Evolutionary conservation across 805 yeast genomes (phyloP).

Genomic region (Millerago galiae): DNA sequence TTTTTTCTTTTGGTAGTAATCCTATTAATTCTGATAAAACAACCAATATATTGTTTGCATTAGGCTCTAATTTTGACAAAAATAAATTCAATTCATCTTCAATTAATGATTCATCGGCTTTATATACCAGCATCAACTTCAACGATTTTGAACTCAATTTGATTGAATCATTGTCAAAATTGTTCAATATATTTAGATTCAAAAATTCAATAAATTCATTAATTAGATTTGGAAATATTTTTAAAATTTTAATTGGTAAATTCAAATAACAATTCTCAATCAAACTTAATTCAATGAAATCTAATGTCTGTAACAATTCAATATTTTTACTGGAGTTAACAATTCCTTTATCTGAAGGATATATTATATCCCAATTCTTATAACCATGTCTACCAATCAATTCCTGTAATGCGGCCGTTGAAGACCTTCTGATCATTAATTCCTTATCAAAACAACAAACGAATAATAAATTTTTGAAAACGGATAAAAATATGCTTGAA

Average conservation of each 20-base stretch:
- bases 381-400: constrained; percentile 69
- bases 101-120: not conserved
- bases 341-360: constrained; percentile 13
- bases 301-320: constrained; percentile 52
- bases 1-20: not conserved
- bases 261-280: constrained; percentile 33
- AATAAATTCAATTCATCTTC: constrained; percentile 3
- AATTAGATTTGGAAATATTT: constrained; percentile 19
- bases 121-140: constrained; percentile 9
- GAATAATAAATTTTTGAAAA: constrained; percentile 34
- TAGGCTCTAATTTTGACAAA: constrained; percentile 5
- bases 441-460: constrained; percentile 68
- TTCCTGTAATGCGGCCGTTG: constrained; percentile 85
- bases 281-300: constrained; percentile 42
- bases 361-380: constrained; percentile 25
- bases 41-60: constrained; percentile 15
- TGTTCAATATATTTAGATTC: constrained; percentile 25
- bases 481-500: constrained; percentile 9
- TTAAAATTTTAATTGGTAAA: constrained; percentile 27
- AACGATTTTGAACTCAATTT: constrained; percentile 37
- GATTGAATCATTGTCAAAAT: constrained; percentile 35
- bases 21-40: constrained; percentile 18
- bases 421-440: constrained; percentile 68
- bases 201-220: constrained; percentile 28
- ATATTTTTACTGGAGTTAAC: constrained; percentile 34